A percentile compares a stretch with the other conserved stretches of the same genome.
These are phyloP conservation scores for Hysterium pulicare DNA, from an alignment of 2,329 filamentous ascomycete species.

Conservation along the genomic window DNA sequence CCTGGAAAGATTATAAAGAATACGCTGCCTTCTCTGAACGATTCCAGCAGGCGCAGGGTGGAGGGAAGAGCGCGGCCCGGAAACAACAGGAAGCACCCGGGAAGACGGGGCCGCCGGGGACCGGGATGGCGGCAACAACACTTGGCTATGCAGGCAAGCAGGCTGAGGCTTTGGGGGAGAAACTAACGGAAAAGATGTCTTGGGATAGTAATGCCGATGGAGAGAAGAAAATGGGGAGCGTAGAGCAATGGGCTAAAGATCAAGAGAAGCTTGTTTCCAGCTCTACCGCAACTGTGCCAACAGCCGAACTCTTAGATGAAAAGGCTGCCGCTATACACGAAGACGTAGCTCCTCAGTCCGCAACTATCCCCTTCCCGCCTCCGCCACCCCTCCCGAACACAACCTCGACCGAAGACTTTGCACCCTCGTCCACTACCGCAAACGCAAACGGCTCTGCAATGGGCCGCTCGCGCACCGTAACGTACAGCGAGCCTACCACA, in stretches of 20 bases:
- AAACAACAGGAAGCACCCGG: slow-evolving; percentile 47
- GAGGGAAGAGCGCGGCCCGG: slow-evolving; percentile 51
- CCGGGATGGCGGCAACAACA: slow-evolving; percentile 19
- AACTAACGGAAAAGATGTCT: slow-evolving; percentile 27
- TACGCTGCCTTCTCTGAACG: slow-evolving; percentile 72
- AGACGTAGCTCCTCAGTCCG: slow-evolving; percentile 24
- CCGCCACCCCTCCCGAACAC: slow-evolving; percentile 30
- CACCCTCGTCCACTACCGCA: slow-evolving; percentile 8
- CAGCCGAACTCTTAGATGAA: slow-evolving; percentile 23
- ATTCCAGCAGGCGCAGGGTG: slow-evolving; percentile 65
- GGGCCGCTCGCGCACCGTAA: slow-evolving; percentile 32
- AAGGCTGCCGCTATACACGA: slow-evolving; percentile 25
- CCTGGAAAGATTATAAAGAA: slow-evolving; percentile 90
- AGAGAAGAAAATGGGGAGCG: slow-evolving; percentile 23
- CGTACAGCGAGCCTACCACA: slow-evolving; percentile 29
- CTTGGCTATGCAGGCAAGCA: slow-evolving; percentile 23
- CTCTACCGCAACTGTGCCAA: slow-evolving; percentile 7
- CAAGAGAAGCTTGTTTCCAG: slow-evolving; percentile 28
- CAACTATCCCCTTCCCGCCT: slow-evolving; percentile 30
- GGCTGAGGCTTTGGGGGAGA: slow-evolving; percentile 24
- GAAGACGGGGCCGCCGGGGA: slow-evolving; percentile 49
- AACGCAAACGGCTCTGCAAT: too few species aligned
- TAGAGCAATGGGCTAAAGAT: slow-evolving; percentile 39
- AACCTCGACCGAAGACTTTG: slow-evolving; percentile 11
- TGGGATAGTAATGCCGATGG: slow-evolving; percentile 16